Base-by-base conservation (phyloP, 495 filamentous ascomycete genomes). In the Glarea lozoyensis region DNA sequence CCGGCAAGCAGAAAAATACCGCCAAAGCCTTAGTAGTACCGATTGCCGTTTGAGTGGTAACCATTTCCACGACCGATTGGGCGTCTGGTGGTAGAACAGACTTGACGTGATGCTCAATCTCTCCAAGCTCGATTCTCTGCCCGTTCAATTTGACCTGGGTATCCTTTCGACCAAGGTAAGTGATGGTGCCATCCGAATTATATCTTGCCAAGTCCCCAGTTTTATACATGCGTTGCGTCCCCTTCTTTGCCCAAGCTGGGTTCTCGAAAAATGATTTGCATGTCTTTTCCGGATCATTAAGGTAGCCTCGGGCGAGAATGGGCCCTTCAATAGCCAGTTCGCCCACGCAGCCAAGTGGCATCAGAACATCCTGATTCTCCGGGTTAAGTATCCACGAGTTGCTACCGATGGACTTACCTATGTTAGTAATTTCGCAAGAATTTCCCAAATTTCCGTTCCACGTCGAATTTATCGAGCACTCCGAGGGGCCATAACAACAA, bases 191-290 rank as follows among this genome's bases (percentile, higher is more conserved):
- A 45, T 76, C 66, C 0, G 42, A 25, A 27, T 72, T 70, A 47
- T 73, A 73, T 0, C 68, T 64, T n/a, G 68, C 76, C 9, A 81
- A 57, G 42, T 81, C 73, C 0, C 78, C 76, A 0, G 78, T 80
- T 30, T 59, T 56, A 46, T 76, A 78, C 22, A 72, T 11, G n/a
- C 22, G 7, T 16, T 15, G 10, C 10, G 32, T 15, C 7, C 10
- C 6, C 10, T 9, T 10, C 15, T 6, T 9, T 10, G 15, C 9
- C 32, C 32, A 35, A 6, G 32, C 6, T 10, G 15, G 9, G 32
- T 15, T 35, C 7, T 16, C 15, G 15, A 35, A 6, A 15, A 35
- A 35, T 9, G 15, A 9, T 6, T 9, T 16, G 15, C 5, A 9
- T 35, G 32, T 35, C 32, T 35, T 35, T 15, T 35, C 17, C 10